These are phyloP conservation scores for Colletotrichum sp. DNA, from an alignment of 2,329 filamentous ascomycete species.

Conservation along the genomic window DNA sequence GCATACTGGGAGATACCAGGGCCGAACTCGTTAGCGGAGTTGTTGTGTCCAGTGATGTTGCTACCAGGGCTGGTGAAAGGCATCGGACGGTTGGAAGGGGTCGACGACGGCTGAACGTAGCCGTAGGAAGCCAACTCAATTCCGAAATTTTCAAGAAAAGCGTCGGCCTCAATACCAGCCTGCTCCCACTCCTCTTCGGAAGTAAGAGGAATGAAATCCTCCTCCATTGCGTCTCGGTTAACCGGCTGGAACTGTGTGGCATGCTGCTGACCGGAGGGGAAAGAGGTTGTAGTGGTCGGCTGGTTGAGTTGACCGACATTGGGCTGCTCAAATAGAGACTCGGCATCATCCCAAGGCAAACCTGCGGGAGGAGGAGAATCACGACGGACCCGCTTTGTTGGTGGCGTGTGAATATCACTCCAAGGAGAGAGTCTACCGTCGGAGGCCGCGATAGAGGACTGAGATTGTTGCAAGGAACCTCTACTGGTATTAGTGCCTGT, in stretches of 20 bases:
- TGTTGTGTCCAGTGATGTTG: neutral
- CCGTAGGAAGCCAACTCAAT: neutral
- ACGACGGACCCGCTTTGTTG: neutral
- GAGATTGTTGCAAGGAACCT: neutral
- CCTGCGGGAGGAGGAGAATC: neutral
- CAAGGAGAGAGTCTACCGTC: conserved; percentile 30
- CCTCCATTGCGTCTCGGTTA: neutral
- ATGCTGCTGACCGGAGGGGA: neutral
- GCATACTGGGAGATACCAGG: neutral
- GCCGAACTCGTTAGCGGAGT: neutral
- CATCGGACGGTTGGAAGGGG: neutral
- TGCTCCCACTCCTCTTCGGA: neutral
- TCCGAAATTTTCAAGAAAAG: neutral
- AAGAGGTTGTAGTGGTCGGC: neutral
- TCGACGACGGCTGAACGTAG: neutral
- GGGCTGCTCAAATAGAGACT: neutral
- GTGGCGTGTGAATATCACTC: conserved; percentile 24
- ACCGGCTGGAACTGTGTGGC: neutral
- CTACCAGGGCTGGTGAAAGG: neutral
- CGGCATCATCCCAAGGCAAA: neutral
- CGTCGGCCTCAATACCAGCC: neutral
- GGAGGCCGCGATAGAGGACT: neutral
- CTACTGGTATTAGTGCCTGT: neutral
- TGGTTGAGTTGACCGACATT: neutral
- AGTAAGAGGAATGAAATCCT: neutral